Evolutionary conservation across 2,329 filamentous ascomycete genomes (phyloP).

Genomic region (Colletotrichum spaethianum): DNA sequence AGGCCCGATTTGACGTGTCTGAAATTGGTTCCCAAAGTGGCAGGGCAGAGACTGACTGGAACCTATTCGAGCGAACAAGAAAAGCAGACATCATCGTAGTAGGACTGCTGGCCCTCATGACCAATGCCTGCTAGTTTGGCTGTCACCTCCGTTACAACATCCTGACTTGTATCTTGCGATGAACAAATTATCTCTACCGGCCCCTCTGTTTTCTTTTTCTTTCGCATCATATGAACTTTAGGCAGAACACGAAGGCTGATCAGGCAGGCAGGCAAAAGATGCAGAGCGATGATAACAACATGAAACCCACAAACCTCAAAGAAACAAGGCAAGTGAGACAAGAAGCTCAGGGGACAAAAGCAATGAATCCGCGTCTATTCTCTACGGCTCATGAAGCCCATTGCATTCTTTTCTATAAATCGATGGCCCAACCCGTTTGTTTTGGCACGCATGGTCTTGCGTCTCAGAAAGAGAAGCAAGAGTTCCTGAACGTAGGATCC

Average conservation of each 20-base stretch:
- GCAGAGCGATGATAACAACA: not conserved
- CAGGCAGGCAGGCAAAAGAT: not conserved
- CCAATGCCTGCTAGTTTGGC: not conserved
- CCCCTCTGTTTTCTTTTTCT: not conserved
- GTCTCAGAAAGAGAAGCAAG: not conserved
- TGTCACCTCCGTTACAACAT: not conserved
- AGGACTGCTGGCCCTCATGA: not conserved
- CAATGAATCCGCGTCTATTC: not conserved
- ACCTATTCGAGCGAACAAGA: not conserved
- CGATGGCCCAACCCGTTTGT: too few species aligned
- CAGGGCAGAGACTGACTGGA: not conserved
- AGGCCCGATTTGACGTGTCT: too few species aligned
- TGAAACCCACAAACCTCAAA: not conserved
- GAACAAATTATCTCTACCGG: too few species aligned
- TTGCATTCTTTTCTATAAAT: too few species aligned
- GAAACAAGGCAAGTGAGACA: not conserved
- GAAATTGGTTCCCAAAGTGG: too few species aligned
- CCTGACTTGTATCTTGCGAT: too few species aligned
- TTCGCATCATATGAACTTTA: not conserved
- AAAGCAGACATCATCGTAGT: not conserved
- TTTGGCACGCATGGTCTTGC: not conserved
- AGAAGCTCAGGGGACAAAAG: too few species aligned
- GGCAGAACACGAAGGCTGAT: not conserved
- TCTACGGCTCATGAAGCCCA: not conserved
- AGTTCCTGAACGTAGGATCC: too few species aligned